phyloP scores from a whole-genome alignment of 2,329 filamentous ascomycete genomes.

The Elsinoe ampelina region DNA sequence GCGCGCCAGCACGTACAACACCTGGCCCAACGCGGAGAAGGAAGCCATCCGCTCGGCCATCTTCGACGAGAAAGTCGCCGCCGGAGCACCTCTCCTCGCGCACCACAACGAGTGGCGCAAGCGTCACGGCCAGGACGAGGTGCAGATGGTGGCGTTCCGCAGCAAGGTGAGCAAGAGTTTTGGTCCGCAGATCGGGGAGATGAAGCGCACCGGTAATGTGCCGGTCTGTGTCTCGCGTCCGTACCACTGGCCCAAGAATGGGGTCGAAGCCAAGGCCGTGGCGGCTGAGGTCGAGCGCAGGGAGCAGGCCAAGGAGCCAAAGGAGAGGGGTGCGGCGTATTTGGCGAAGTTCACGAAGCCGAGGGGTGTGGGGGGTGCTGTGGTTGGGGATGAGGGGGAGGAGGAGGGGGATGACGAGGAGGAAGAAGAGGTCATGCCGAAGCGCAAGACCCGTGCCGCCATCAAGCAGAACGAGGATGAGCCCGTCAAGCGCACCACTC shows the following conservation, averaged over 20 bases:
- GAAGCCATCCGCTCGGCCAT: neutral
- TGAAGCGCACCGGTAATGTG: neutral
- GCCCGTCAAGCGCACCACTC: too few relatives aligned
- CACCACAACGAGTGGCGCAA: neutral
- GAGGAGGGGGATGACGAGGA: neutral
- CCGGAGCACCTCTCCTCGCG: neutral
- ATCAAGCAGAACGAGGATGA: too few relatives aligned
- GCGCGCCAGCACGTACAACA: neutral
- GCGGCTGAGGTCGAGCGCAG: neutral
- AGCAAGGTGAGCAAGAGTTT: neutral
- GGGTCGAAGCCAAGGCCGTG: neutral
- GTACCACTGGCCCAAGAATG: neutral
- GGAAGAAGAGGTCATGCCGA: neutral
- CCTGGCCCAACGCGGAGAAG: neutral
- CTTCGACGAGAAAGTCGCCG: neutral
- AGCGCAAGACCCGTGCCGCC: neutral
- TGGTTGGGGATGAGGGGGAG: neutral
- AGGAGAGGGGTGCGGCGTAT: neutral
- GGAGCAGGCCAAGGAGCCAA: neutral
- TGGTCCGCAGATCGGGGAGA: neutral
- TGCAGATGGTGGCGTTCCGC: neutral
- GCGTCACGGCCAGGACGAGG: neutral
- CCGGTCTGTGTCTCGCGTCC: neutral
- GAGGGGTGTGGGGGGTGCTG: neutral
- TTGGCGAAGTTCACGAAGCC: neutral